These are phyloP conservation scores for Rhizopogon salebrosus DNA, from an alignment of 768 basidiomycete genomes.

Conservation along the genomic window DNA sequence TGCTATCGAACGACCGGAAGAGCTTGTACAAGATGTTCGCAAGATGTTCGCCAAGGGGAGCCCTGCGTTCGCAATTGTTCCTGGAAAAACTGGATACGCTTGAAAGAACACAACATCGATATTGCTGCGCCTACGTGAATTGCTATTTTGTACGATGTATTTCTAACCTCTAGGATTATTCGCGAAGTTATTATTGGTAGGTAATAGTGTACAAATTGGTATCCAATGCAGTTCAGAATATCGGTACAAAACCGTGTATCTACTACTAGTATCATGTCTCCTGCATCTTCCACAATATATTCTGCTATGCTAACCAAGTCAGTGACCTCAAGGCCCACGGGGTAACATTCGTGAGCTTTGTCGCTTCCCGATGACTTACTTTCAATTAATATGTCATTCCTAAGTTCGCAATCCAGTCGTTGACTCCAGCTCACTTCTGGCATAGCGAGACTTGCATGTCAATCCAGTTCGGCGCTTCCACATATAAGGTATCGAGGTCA, in stretches of 20 bases:
- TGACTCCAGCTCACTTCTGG: too few relatives aligned
- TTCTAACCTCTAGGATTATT: background rate
- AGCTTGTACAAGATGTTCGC: conserved; percentile 44
- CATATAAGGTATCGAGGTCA: too few relatives aligned
- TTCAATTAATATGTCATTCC: too few relatives aligned
- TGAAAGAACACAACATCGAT: background rate
- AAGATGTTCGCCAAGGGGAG: conserved; percentile 54
- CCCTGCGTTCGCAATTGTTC: conserved; percentile 42
- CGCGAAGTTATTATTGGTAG: background rate
- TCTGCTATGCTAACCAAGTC: background rate
- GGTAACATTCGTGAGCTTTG: too few relatives aligned
- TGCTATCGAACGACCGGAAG: conserved; percentile 43
- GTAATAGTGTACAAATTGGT: background rate
- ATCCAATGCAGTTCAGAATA: conserved; percentile 54
- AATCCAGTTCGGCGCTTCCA: too few relatives aligned
- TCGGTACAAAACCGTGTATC: conserved; percentile 92
- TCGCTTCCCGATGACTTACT: too few relatives aligned
- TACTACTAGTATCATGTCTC: too few relatives aligned
- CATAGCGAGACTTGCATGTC: too few relatives aligned
- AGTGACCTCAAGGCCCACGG: too few relatives aligned
- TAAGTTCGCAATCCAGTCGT: too few relatives aligned
- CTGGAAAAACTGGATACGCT: conserved; percentile 38
- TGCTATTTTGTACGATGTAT: too few relatives aligned
- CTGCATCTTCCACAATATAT: conserved; percentile 72
- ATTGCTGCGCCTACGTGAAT: too few relatives aligned